Base-by-base conservation (phyloP, 2,329 filamentous ascomycete species). In the Apiospora pterosperma region DNA sequence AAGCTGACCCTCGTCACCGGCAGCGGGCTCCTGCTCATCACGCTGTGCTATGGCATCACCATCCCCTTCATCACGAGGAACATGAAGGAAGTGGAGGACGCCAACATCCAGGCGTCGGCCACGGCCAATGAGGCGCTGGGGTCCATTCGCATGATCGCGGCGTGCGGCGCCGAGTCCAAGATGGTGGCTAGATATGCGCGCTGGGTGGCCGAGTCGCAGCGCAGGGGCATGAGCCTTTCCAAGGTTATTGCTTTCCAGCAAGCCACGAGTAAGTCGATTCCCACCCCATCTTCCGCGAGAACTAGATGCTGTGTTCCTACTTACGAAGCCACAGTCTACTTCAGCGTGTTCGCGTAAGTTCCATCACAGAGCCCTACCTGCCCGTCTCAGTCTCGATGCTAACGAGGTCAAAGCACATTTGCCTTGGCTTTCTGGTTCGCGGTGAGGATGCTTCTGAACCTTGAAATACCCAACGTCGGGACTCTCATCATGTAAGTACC, bases 111-210 rank as follows among this genome's bases (percentile, higher is more conserved):
- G 68, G 85, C 87, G 0, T 82, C 83, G 0, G 82, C 85, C 6
- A 80, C 89, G 4, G 88, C 88, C 1, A 87, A 86, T 61, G 88
- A 90, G 73, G 80, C 85, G 1, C 81, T 90, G 63, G 76, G 80
- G 4, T 85, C 84, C 31, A 84, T 90, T 39, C 79, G 86, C 19
- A 90, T 89, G 80, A 79, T 90, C 36, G 81, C 85, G 34, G 87
- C 88, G 0, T 89, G 85, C 67, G 86, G 87, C 21, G 88, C 88
- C 1, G 85, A 89, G 72, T 68, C 73, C 19, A 83, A 85, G 10
- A 82, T 89, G 67, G 77, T 80, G 0, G 74, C 77, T 42, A 84
- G 82, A 58, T 90, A 88, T 70, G 74, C 80, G 25, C 75, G 76
- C 12, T 88, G 84, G 78, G 82, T 88, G 21, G 78, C 82, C 21